Evolutionary conservation across 345 rosid genomes (phyloP), one percentile per base, ranked within the genome.

Genomic region (Syzygium aromaticum): DNA sequence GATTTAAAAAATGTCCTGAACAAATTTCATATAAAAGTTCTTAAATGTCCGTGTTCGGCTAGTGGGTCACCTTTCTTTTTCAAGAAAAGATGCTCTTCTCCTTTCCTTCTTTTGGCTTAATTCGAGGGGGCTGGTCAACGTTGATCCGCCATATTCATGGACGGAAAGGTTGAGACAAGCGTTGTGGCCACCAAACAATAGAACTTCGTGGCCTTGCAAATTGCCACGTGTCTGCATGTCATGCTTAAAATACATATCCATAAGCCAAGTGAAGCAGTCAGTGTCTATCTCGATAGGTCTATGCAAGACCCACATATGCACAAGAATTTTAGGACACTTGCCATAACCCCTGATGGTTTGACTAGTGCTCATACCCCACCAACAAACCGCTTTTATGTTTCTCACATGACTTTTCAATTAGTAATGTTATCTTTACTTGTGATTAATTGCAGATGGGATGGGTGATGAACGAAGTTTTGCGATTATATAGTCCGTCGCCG

Each of bases 381-480:
- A 10, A 57, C 11, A 25, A 25, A 27, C 30, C 30, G 7, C 64
- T 27, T 59, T 59, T 27, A 59, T 11, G 27, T 59, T 59, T 59
- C 64, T 25, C 64, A 27, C 7, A n/a, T 51, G 33, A 52, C 51
- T 40, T 2, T 52, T 53, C 22, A 54, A 15, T 54, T 5, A 84
- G 27, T 53, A 51, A 51, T n/a, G 40, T 30, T 21, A 49, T 51
- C 30, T 33, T 13, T 30, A 28, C 17, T 84, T 57, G 27, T 54
- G 61, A 10, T 15, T 19, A 30, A 28, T 49, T 82, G 56, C 83
- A 89, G 90, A 86, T 89, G 90, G 80, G 85, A 25, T 86, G 88
- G 90, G 88, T 89, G 85, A 84, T 84, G 87, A 89, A 86, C 23
- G 90, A 89, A 80, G 73, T 86, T 6, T 54, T 89, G 5, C 86